A percentile compares a stretch with the other conserved stretches of the same genome.
These are phyloP conservation scores for Vigna nakashimae DNA, from an alignment of 306 rosid genomes.

Conservation along the genomic window DNA sequence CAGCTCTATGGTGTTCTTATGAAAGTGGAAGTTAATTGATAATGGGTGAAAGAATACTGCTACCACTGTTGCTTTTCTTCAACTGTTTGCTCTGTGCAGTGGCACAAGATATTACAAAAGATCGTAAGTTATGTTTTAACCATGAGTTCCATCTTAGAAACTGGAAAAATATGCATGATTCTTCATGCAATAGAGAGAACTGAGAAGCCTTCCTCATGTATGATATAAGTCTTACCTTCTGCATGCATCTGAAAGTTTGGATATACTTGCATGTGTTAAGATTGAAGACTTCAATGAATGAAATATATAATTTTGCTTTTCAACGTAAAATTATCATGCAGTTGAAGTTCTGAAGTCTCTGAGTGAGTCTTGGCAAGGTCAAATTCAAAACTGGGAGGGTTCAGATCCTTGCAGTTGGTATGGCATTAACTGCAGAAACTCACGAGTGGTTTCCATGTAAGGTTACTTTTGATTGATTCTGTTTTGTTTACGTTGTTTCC, in stretches of 20 bases:
- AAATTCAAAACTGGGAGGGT: slow-evolving; percentile 30
- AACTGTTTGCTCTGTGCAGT: slow-evolving; percentile 11
- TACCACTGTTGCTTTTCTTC: slow-evolving; percentile 11
- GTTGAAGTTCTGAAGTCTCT: slow-evolving; percentile 25
- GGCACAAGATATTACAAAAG: slow-evolving; percentile 24
- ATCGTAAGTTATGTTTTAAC: slow-evolving; percentile 7
- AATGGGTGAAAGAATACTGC: slow-evolving; percentile 17
- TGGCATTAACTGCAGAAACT: slow-evolving; percentile 38
- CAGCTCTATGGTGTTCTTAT: not conserved
- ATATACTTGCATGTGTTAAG: slow-evolving; percentile 1
- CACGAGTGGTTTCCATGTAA: slow-evolving; percentile 53
- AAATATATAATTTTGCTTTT: not conserved
- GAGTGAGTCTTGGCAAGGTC: not conserved
- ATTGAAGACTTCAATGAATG: not conserved
- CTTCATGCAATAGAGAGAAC: slow-evolving; percentile 5
- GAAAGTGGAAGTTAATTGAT: not conserved
- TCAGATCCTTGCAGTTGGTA: slow-evolving; percentile 50
- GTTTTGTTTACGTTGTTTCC: not conserved
- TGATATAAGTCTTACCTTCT: slow-evolving; percentile 7
- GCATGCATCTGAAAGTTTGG: slow-evolving; percentile 3
- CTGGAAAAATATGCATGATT: not conserved
- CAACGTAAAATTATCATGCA: slow-evolving; percentile 35
- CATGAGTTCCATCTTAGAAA: not conserved
- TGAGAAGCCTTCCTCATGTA: not conserved
- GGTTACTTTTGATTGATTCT: not conserved